Evolutionary conservation across 306 rosid genomes (phyloP).

Genomic region (Abrus precatorius): DNA sequence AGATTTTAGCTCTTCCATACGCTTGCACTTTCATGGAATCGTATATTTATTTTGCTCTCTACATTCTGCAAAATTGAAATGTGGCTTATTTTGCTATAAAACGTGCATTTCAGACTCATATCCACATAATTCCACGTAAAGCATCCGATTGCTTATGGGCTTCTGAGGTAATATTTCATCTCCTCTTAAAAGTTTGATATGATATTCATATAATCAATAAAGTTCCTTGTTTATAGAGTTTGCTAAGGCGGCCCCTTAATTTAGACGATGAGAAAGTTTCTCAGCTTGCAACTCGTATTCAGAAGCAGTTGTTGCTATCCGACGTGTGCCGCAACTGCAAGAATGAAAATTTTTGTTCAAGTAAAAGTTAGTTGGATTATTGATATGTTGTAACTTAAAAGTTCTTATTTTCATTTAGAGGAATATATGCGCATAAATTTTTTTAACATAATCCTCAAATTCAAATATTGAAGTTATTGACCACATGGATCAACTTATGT

Average conservation of each 20-base stretch:
- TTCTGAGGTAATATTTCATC: slow-evolving; percentile 75
- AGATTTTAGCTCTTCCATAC: slow-evolving; percentile 47
- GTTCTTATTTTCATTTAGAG: slow-evolving; percentile 42
- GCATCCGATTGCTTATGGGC: slow-evolving; percentile 85
- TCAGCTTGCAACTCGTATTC: slow-evolving; percentile 70
- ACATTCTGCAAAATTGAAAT: slow-evolving; percentile 2
- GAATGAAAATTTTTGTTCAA: slow-evolving; percentile 60
- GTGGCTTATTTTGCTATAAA: slow-evolving; percentile 44
- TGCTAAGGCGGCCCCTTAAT: slow-evolving; percentile 73
- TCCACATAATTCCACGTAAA: slow-evolving; percentile 94
- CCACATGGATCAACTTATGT: background rate
- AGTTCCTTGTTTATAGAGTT: slow-evolving; percentile 61
- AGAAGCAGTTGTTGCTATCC: slow-evolving; percentile 62
- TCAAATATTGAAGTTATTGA: slow-evolving; percentile 1
- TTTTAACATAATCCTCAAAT: slow-evolving; percentile 25
- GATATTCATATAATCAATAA: slow-evolving; percentile 10
- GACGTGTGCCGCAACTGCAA: slow-evolving; percentile 49
- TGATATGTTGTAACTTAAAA: slow-evolving; percentile 41
- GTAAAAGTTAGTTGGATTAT: slow-evolving; percentile 58
- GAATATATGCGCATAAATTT: slow-evolving; percentile 30
- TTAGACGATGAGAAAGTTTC: slow-evolving; percentile 73
- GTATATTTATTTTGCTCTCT: slow-evolving; percentile 6
- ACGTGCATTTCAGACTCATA: slow-evolving; percentile 79
- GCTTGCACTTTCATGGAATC: slow-evolving; percentile 6
- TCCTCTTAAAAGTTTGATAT: slow-evolving; percentile 10